Evolutionary conservation across 2,329 filamentous ascomycete species (phyloP).

Genomic region (Ascocoryne sarcoides): DNA sequence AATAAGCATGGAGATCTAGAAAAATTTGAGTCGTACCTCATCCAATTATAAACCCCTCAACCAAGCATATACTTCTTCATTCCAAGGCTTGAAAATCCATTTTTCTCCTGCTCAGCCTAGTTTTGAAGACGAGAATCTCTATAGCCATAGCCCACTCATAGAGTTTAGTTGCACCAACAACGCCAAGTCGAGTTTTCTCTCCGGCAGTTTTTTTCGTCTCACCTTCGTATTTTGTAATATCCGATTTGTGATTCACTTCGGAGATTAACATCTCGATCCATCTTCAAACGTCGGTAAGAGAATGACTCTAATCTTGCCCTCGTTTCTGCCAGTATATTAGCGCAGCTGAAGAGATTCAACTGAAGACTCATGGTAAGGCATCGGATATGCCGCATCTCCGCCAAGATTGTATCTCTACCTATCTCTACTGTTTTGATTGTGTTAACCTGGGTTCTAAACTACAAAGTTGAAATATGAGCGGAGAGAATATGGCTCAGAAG

Average conservation of each 20-base stretch:
- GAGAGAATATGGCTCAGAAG: too few relatives aligned
- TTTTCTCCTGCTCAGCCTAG: constrained; percentile 8
- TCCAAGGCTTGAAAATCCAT: neutral
- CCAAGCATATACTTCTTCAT: neutral
- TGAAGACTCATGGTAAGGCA: constrained; percentile 29
- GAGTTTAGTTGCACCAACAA: constrained; percentile 37
- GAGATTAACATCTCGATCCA: constrained; percentile 22
- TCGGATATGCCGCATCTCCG: constrained; percentile 30
- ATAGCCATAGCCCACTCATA: constrained; percentile 33
- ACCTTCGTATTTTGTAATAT: constrained; percentile 33
- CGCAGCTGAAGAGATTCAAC: neutral
- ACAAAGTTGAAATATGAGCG: too few relatives aligned
- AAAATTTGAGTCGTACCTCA: too few relatives aligned
- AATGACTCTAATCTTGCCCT: constrained; percentile 41
- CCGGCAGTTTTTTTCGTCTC: constrained; percentile 38
- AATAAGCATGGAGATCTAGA: too few relatives aligned
- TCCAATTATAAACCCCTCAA: neutral
- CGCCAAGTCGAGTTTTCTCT: constrained; percentile 35
- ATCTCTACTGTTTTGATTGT: too few relatives aligned
- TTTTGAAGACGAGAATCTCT: constrained; percentile 25
- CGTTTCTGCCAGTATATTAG: constrained; percentile 32
- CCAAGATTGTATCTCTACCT: too few relatives aligned
- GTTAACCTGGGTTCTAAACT: too few relatives aligned
- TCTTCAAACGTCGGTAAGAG: constrained; percentile 35
- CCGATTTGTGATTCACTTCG: constrained; percentile 21